Percentiles rank a stretch among this genome's conserved stretches.
Conservation (phyloP, 1,284 basidiomycete genomes). For the Ceratobasidium sp. region DNA sequence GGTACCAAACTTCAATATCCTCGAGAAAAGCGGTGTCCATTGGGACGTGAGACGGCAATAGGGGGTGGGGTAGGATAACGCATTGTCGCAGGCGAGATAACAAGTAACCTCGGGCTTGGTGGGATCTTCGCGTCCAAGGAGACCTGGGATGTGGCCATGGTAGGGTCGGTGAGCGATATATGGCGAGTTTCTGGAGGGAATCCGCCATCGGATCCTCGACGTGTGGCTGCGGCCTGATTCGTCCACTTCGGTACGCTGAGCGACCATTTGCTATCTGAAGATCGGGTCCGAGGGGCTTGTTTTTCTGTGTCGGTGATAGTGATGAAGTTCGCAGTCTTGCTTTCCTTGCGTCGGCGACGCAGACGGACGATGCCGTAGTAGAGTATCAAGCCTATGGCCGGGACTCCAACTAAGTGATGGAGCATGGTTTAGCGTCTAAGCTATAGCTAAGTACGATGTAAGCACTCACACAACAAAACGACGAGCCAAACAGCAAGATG, state of each 20-base stretch:
- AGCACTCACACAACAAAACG: conserved; percentile 15
- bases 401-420: conserved; percentile 6
- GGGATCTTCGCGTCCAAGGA: conserved; percentile 19
- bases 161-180: conserved; percentile 28
- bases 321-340: background rate
- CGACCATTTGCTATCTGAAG: conserved; percentile 39
- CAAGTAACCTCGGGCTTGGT: conserved; percentile 4
- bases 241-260: conserved; percentile 22
- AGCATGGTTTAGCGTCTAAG: background rate
- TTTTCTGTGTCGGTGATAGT: conserved; percentile 12
- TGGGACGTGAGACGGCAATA: conserved; percentile 22
- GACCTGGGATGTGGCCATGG: conserved; percentile 2
- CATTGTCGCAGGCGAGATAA: conserved; percentile 14
- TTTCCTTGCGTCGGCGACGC: background rate
- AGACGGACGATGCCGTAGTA: background rate
- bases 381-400: background rate
- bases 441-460: background rate
- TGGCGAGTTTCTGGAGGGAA: conserved; percentile 37
- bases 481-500: background rate
- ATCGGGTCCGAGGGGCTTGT: background rate
- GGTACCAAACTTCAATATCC: too few species aligned
- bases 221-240: background rate
- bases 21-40: background rate
- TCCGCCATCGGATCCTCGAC: conserved; percentile 37
- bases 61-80: conserved; percentile 31